These are phyloP conservation scores for Talaromyces sp. DNA, from an alignment of 2,329 filamentous ascomycete genomes.

Conservation along the genomic window DNA sequence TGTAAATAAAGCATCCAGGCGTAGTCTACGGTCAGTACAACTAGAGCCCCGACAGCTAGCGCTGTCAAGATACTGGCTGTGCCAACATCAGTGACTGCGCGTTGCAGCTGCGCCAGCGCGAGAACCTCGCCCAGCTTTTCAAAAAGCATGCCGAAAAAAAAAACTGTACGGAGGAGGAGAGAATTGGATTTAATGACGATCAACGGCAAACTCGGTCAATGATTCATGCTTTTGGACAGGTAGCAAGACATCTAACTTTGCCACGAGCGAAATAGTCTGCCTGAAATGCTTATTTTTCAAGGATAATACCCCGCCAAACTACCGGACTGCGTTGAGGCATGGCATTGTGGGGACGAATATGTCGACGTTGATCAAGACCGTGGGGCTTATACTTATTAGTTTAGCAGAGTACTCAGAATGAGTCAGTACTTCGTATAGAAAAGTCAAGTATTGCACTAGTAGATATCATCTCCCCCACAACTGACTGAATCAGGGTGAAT, in stretches of 20 bases:
- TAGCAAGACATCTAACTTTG: background rate
- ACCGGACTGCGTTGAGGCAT: background rate
- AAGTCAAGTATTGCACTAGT: no score
- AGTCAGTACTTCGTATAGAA: background rate
- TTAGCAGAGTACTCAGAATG: no score
- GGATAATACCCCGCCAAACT: background rate
- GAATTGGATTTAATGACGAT: background rate
- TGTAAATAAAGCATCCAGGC: slow-evolving; percentile 21
- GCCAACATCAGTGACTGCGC: slow-evolving; percentile 2
- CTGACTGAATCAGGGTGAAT: no score
- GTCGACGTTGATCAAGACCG: background rate
- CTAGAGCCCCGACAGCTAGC: slow-evolving; percentile 1
- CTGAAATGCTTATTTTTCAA: background rate
- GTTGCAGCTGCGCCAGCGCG: slow-evolving; percentile 10
- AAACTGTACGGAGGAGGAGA: background rate
- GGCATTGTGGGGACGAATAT: background rate
- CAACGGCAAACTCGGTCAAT: background rate
- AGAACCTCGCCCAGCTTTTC: slow-evolving; percentile 8
- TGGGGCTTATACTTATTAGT: background rate
- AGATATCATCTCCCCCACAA: no score
- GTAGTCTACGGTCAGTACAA: slow-evolving; percentile 19
- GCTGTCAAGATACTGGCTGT: slow-evolving; percentile 4
- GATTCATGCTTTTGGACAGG: no score
- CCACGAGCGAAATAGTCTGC: background rate
- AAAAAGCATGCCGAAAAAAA: background rate